Evolutionary conservation across 192 early-diverging fungal species (phyloP), one percentile per base, ranked within the genome.

Genomic region (Chytriomyces sp.): DNA sequence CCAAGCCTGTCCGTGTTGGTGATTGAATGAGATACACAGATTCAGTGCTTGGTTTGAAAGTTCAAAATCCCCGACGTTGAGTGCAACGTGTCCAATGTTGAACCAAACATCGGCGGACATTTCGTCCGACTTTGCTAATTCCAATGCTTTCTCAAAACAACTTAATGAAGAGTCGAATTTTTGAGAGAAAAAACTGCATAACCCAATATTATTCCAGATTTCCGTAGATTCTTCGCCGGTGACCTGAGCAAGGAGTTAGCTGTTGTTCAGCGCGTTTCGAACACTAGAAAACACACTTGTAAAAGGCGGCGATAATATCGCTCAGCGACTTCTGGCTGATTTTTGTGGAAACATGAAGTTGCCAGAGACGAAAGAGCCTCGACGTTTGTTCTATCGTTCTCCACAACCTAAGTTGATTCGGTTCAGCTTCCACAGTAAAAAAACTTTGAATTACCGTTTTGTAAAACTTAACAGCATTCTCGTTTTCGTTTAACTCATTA

Each of bases 251-350:
- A 32, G 41, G 41, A 44, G 7, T 44, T 44, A 7, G 19, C 8
- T 44, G 41, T 10, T 19, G 41, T 7, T 44, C 8, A 10, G 41
- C 8, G 7, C 19, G 8, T 44, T 7, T 44, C 19, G 41, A 19
- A 44, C 19, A 19, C 41, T 19, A 44, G 41, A 10, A 19, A 7
- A 22, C 44, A 22, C 41, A 77, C 74, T 49, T 77, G 64, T 12
- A 78, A 52, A 22, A 79, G 39, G 22, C 78, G 17, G 28, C 71
- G 68, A 55, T 64, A 79, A 60, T 73, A 75, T 10, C 41, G 40
- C 4, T 80, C 25, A 1, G 75, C 78, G 32, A 77, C 52, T 57
- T 79, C 78, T 0, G 76, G 76, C 58, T 78, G 78, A 59, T 79
- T 38, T 12, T 53, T 39, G 40, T 78, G 58, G 59, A 79, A 79